Base-by-base conservation (phyloP, 2,329 filamentous ascomycete species). In the Cryphonectria parasitica region DNA sequence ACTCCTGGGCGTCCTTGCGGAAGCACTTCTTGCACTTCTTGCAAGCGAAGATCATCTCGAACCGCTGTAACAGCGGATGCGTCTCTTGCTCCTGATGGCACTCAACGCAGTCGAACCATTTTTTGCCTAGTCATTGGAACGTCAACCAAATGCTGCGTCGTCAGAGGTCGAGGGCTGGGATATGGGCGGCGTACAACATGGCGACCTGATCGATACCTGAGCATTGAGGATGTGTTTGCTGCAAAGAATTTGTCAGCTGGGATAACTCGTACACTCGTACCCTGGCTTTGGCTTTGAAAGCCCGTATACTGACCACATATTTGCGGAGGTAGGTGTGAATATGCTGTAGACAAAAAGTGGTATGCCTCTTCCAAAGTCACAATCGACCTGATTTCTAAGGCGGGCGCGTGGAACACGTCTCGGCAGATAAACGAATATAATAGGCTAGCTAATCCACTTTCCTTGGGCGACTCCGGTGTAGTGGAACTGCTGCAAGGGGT, bases 21-120 rank as follows among this genome's bases (percentile, higher is more conserved):
- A 99, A 99, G 82, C 91, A 95, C 83, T 99, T 99, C 76, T 92
- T 95, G 90, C 96, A 99, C 85, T 99, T 99, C 78, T 99, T 99
- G 88, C 96, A 99, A 67, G 93, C 94, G 78, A 99, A 98, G 52
- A 86, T 88, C 94, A 99, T 97, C 78, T 99, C 96, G 76, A 91
- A 87, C 74, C 86, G 87, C 82, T 97, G 92, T 68, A 88, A 83
- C 31, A 99, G 89, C 52, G 87, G 83, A 80, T 98, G 96, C 72
- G 85, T 82, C 81, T 97, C 92, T 73, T 89, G 85, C 80, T 99
- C 96, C 68, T 84, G 83, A 83, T 99, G 96, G 84, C 96, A 99
- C 80, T 98, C 92, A 74, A 93, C 92, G 83, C 96, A 99, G 85
- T 99, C 96, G 84, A 98, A 99, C 97, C 97, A 99, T 86, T 97